These are phyloP conservation scores for Coprinopsis strossmayeri DNA, from an alignment of 768 basidiomycete genomes.

Conservation along the genomic window DNA sequence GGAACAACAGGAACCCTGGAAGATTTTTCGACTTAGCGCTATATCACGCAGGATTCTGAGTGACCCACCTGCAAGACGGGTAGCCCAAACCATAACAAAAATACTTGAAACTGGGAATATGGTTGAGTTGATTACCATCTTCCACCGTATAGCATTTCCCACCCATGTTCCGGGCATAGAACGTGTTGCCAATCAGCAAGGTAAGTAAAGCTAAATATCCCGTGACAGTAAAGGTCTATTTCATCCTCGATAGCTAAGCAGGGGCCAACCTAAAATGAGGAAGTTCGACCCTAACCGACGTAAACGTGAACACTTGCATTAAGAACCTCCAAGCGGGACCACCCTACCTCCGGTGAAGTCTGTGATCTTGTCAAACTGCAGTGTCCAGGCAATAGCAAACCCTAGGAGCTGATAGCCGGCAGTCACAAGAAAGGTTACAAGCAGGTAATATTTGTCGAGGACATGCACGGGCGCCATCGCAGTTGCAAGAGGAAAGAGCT, in stretches of 20 bases:
- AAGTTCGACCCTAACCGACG: slow-evolving; percentile 49
- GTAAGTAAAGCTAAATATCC: slow-evolving; percentile 46
- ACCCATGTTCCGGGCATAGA: slow-evolving; percentile 50
- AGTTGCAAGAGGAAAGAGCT: too few relatives aligned
- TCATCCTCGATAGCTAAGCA: background rate
- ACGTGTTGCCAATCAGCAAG: slow-evolving; percentile 54
- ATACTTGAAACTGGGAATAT: slow-evolving; percentile 37
- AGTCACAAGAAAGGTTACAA: slow-evolving; percentile 44
- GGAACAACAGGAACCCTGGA: slow-evolving; percentile 56
- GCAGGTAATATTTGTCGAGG: slow-evolving; percentile 44
- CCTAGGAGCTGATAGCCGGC: slow-evolving; percentile 54
- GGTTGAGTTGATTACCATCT: too few relatives aligned
- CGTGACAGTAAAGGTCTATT: background rate
- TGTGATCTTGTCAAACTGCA: slow-evolving; percentile 71
- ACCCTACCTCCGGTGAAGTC: slow-evolving; percentile 54
- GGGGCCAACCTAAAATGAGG: slow-evolving; percentile 44
- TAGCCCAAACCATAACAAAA: slow-evolving; percentile 64
- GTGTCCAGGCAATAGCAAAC: slow-evolving; percentile 61
- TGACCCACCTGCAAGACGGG: slow-evolving; percentile 47
- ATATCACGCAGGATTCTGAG: too few relatives aligned
- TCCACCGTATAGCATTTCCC: too few relatives aligned
- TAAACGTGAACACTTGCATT: background rate
- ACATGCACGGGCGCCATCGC: slow-evolving; percentile 34
- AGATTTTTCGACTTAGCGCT: background rate
- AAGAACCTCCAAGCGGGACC: background rate